Percentiles rank a stretch among this genome's conserved stretches.
Evolutionary conservation across 177 flowering plant species (phyloP).

Genomic region (Vitis hybrid): DNA sequence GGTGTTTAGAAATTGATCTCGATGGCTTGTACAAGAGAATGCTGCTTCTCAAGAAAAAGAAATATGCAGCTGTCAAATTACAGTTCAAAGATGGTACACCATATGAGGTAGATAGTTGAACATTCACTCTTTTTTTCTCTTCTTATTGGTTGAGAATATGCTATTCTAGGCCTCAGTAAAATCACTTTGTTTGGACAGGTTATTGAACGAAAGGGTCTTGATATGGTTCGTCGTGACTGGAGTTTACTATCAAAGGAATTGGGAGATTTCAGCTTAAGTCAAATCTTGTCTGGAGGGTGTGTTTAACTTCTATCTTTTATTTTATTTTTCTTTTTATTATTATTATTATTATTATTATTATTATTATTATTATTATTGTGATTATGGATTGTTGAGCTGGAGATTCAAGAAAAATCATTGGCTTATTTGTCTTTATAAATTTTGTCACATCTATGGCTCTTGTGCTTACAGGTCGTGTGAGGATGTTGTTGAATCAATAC

Average conservation of each 20-base stretch:
- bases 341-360: not conserved
- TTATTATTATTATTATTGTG: not conserved
- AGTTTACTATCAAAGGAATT: slow-evolving; percentile 88
- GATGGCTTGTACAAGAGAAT: slow-evolving; percentile 98
- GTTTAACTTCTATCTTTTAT: not conserved
- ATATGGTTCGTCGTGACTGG: slow-evolving; percentile 99
- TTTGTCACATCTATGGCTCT: slow-evolving; percentile 11
- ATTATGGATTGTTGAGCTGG: not conserved
- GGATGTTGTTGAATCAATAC: slow-evolving; percentile 92
- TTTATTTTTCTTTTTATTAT: not conserved
- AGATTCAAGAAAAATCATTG: not conserved
- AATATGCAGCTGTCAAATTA: slow-evolving; percentile 96
- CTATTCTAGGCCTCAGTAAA: not conserved
- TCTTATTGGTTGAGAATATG: not conserved
- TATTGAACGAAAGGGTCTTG: slow-evolving; percentile 96
- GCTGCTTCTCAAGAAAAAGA: slow-evolving; percentile 97
- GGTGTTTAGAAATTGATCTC: slow-evolving; percentile 87
- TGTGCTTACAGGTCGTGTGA: slow-evolving; percentile 77
- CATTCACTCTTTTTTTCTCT: not conserved
- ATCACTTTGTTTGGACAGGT: slow-evolving; percentile 43
- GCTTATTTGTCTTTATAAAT: not conserved
- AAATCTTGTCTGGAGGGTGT: slow-evolving; percentile 95
- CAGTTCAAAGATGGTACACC: slow-evolving; percentile 73
- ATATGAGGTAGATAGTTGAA: slow-evolving; percentile 55
- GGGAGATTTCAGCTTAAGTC: slow-evolving; percentile 87